A percentile compares a stretch with the other conserved stretches of the same genome.
Conservation (phyloP, 371 early-diverging fungal species). For the Haplosporangium sp. region DNA sequence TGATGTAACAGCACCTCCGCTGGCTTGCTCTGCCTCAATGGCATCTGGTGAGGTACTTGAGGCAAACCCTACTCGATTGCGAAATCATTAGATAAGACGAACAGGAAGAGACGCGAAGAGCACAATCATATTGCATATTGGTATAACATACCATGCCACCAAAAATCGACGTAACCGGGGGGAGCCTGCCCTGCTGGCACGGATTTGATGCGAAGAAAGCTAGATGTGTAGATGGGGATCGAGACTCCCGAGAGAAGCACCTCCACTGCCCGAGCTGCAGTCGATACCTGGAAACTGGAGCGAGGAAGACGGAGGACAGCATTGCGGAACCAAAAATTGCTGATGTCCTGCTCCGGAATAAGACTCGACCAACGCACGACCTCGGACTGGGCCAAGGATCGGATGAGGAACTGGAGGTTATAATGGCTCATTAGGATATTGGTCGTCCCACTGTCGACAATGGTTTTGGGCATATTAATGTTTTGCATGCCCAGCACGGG, state of each 20-base stretch:
- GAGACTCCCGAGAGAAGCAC: slow-evolving; percentile 34
- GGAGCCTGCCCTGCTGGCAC: slow-evolving; percentile 36
- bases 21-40: slow-evolving; percentile 23
- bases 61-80: slow-evolving; percentile 27
- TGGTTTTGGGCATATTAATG: slow-evolving; percentile 53
- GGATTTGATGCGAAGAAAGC: slow-evolving; percentile 34
- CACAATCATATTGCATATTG: neutral
- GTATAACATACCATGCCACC: slow-evolving; percentile 42
- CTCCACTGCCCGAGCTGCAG: slow-evolving; percentile 32
- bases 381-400: slow-evolving; percentile 42
- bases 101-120: neutral
- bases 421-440: slow-evolving; percentile 56
- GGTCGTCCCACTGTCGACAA: slow-evolving; percentile 58
- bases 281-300: slow-evolving; percentile 32
- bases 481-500: slow-evolving; percentile 40
- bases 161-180: slow-evolving; percentile 42
- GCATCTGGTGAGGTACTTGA: slow-evolving; percentile 44
- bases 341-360: slow-evolving; percentile 36
- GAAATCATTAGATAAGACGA: neutral
- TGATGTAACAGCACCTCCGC: slow-evolving; percentile 39
- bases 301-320: slow-evolving; percentile 43
- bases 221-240: slow-evolving; percentile 47
- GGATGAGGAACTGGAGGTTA: slow-evolving; percentile 50
- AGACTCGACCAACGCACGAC: slow-evolving; percentile 33
- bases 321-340: slow-evolving; percentile 48